Evolutionary conservation across 768 basidiomycete species (phyloP).

Genomic region (Termitomyces sp.): DNA sequence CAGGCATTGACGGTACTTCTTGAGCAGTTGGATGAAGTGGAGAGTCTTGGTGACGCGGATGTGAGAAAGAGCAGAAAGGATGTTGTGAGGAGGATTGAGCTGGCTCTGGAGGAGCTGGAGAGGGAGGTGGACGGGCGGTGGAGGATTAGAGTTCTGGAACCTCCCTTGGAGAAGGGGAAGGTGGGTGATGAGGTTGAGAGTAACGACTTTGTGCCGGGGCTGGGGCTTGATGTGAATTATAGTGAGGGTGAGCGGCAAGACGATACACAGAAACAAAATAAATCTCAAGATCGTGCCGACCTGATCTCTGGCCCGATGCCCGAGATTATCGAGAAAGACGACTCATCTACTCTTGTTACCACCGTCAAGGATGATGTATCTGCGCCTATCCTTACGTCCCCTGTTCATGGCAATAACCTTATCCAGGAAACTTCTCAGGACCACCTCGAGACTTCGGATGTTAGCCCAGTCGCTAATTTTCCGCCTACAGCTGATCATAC

Average conservation of each 20-base stretch:
- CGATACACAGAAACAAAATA: not conserved
- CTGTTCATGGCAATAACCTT: not conserved
- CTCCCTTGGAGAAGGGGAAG: not conserved
- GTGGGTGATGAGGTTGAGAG: not conserved
- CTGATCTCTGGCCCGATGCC: not conserved
- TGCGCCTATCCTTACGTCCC: not conserved
- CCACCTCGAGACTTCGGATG: not conserved
- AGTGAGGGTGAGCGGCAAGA: not conserved
- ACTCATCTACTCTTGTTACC: not conserved
- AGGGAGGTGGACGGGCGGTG: conserved; percentile 35
- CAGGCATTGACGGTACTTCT: conserved; percentile 53
- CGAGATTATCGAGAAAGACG: not conserved
- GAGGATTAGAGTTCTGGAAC: not conserved
- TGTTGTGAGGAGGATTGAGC: conserved; percentile 49
- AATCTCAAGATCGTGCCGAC: not conserved
- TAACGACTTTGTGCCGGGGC: not conserved
- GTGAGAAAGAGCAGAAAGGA: conserved; percentile 47
- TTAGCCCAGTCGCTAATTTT: not conserved
- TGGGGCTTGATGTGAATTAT: not conserved
- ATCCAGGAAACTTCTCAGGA: not conserved
- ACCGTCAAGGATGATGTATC: not conserved
- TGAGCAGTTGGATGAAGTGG: conserved; percentile 50
- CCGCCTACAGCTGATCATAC: not conserved
- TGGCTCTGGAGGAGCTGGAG: conserved; percentile 50
- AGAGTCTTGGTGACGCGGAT: conserved; percentile 50